Evolutionary conservation across 1,139 yeast species (phyloP).

Genomic region (Blastobotrys raffinosifermentans): DNA sequence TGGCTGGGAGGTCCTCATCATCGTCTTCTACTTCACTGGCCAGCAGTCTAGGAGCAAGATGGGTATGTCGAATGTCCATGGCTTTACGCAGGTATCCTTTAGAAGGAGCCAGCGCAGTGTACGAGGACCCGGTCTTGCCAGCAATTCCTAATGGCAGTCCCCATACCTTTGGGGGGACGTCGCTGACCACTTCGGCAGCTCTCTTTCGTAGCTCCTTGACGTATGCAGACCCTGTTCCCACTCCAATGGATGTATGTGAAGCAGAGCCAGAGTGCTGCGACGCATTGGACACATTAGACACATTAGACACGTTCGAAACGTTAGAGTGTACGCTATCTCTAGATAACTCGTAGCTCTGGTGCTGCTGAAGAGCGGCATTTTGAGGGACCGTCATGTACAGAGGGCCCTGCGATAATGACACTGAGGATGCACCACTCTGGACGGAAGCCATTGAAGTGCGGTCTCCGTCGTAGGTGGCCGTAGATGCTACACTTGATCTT

Average conservation of each 20-base stretch:
- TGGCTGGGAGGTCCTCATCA: conserved; percentile 32
- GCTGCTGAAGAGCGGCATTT: no score
- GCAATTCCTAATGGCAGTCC: conserved; percentile 62
- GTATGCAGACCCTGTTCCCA: conserved; percentile 41
- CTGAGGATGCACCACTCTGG: neutral
- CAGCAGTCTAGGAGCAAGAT: conserved; percentile 62
- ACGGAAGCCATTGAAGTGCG: neutral
- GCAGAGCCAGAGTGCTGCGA: no score
- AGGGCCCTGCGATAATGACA: conserved; percentile 9
- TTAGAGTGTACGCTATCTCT: conserved; percentile 1
- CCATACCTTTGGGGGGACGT: conserved; percentile 51
- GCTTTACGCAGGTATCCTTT: conserved; percentile 29
- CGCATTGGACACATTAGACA: conserved; percentile 1
- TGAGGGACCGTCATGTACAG: conserved; percentile 11
- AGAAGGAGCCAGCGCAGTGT: conserved; percentile 23
- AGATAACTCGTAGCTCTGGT: neutral
- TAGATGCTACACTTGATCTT: no score
- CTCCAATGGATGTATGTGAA: conserved; percentile 14
- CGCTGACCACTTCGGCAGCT: conserved; percentile 48
- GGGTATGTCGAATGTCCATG: conserved; percentile 67
- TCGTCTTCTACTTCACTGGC: conserved; percentile 75
- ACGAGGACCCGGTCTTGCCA: conserved; percentile 30
- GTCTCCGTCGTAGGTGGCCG: no score
- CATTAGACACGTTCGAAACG: neutral
- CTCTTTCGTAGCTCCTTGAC: conserved; percentile 48